A percentile compares a stretch with the other conserved stretches of the same genome.
phyloP scores from a whole-genome alignment of 2,329 filamentous ascomycete genomes.

The Dendrostoma leiphaemia region DNA sequence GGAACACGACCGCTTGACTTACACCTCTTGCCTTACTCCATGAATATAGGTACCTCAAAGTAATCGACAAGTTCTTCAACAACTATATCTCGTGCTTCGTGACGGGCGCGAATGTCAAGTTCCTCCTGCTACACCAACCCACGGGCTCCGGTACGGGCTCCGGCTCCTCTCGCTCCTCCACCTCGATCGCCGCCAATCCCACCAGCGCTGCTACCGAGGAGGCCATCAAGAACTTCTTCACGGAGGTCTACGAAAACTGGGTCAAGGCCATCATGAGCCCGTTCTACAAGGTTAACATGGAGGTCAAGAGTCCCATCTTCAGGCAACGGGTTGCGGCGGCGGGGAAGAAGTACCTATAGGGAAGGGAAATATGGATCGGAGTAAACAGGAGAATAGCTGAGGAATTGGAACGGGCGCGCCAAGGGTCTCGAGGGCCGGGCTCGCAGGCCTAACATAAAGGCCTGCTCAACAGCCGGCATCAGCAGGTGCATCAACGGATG shows the following conservation, averaged over 20 bases:
- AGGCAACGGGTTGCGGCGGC: slow-evolving; percentile 77
- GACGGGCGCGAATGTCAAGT: slow-evolving; percentile 88
- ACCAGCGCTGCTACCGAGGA: slow-evolving; percentile 90
- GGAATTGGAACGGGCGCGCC: too few relatives aligned
- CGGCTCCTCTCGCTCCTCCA: slow-evolving; percentile 52
- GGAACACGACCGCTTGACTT: neutral
- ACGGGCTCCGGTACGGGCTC: slow-evolving; percentile 36
- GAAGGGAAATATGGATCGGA: slow-evolving; percentile 24
- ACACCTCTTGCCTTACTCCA: slow-evolving; percentile 5
- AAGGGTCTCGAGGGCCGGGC: too few relatives aligned
- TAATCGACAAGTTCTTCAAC: slow-evolving; percentile 94
- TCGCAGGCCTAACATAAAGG: too few relatives aligned
- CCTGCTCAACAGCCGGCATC: too few relatives aligned
- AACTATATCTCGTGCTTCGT: slow-evolving; percentile 95
- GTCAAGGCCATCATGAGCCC: slow-evolving; percentile 97
- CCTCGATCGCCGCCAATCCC: slow-evolving; percentile 79
- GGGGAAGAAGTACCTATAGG: slow-evolving; percentile 83
- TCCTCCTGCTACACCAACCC: slow-evolving; percentile 90
- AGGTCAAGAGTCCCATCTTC: slow-evolving; percentile 85
- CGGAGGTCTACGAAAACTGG: slow-evolving; percentile 94
- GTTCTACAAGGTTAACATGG: slow-evolving; percentile 84
- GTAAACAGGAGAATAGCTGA: too few relatives aligned
- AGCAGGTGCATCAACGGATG: too few relatives aligned
- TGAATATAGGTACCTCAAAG: slow-evolving; percentile 79
- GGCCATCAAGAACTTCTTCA: slow-evolving; percentile 91